phyloP scores from a whole-genome alignment of 1,139 yeast species.

The Taiozyma sp. region DNA sequence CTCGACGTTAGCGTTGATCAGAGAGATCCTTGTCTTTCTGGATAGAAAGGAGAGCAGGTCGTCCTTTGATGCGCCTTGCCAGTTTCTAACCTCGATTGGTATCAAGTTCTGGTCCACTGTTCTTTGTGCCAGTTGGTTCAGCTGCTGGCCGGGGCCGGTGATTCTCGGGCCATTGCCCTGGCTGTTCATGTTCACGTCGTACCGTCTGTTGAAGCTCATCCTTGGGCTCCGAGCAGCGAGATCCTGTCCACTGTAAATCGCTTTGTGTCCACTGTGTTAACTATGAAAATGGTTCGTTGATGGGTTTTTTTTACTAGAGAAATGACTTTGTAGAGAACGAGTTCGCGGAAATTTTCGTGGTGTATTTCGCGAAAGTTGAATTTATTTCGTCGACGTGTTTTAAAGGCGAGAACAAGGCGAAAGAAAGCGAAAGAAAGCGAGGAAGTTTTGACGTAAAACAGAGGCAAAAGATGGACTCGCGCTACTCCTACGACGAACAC shows the following conservation, averaged over 20 bases:
- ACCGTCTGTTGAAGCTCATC: neutral
- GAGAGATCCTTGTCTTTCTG: conserved; percentile 57
- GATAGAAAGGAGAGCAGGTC: conserved; percentile 67
- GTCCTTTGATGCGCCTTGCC: conserved; percentile 75
- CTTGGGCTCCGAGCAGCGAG: neutral
- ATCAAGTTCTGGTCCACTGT: conserved; percentile 13
- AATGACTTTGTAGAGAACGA: neutral
- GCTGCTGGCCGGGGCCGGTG: conserved; percentile 7
- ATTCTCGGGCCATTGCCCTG: conserved; percentile 2
- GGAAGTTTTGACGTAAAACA: neutral
- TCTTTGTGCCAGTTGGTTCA: neutral
- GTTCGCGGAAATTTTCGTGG: neutral
- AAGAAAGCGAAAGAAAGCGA: no score
- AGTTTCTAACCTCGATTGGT: conserved; percentile 63
- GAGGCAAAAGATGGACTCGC: conserved; percentile 28
- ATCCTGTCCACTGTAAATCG: neutral
- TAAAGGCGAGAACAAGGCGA: neutral
- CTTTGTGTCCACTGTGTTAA: no score
- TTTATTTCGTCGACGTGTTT: neutral
- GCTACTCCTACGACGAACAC: conserved; percentile 73
- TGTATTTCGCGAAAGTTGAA: neutral
- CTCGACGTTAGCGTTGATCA: conserved; percentile 43
- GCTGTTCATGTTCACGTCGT: neutral
- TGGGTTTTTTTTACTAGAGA: neutral
- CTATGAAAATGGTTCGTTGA: no score